A percentile compares a stretch with the other conserved stretches of the same genome.
These are phyloP conservation scores for Diaporthe velutina DNA, from an alignment of 2,329 filamentous ascomycete species.

Conservation along the genomic window DNA sequence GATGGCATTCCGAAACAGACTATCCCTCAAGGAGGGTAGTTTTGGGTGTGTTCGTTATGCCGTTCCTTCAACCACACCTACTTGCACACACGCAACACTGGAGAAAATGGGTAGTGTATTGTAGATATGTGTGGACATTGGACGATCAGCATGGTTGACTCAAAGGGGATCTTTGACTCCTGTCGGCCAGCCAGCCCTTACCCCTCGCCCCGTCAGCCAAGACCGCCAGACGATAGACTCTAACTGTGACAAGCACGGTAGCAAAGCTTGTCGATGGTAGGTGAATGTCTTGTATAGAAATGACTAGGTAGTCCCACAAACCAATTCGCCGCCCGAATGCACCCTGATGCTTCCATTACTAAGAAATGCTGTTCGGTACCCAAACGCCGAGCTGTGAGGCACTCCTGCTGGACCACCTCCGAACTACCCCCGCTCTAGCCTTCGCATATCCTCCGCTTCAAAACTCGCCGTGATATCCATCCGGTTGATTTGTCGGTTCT, in stretches of 20 bases:
- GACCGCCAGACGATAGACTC: background rate
- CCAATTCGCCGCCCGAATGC: conserved; percentile 29
- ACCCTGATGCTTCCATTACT: conserved; percentile 21
- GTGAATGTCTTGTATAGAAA: conserved; percentile 7
- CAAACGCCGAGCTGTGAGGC: conserved; percentile 34
- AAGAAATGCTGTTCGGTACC: conserved; percentile 17
- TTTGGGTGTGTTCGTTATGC: background rate
- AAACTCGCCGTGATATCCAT: background rate
- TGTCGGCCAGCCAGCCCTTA: background rate
- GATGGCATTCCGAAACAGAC: conserved; percentile 26
- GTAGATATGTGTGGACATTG: background rate
- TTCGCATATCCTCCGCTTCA: background rate
- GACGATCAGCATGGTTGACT: background rate
- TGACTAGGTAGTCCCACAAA: background rate
- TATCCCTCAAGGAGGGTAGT: conserved; percentile 8
- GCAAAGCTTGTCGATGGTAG: background rate
- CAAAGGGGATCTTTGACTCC: background rate
- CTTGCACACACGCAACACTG: background rate
- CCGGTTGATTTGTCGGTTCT: background rate
- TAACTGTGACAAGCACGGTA: conserved; percentile 1
- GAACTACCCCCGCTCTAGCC: background rate
- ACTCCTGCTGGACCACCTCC: conserved; percentile 1
- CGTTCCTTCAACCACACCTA: background rate
- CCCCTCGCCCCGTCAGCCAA: conserved; percentile 3
- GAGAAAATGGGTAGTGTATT: background rate